Base-by-base conservation (phyloP, 768 basidiomycete genomes). In the Pleurotus eryngii region DNA sequence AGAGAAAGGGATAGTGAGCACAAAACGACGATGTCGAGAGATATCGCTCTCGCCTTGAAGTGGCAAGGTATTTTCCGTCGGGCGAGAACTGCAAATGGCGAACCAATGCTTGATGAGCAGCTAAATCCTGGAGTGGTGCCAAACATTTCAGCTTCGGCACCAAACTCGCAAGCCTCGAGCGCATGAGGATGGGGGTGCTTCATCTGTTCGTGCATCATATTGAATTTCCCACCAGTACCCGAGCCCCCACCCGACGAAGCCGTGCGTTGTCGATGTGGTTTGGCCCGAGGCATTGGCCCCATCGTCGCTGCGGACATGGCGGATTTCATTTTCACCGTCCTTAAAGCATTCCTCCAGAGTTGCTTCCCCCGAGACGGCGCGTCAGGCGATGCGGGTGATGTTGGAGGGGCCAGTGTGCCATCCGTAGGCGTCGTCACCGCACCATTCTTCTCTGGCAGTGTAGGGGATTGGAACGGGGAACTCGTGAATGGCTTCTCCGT, bases 41-140 rank as follows among this genome's bases (percentile, higher is more conserved):
- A 2, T 30, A 30, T 8, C 35, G 1, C n/a, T 39, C 71, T 49
- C 62, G 85, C 81, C 86, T 86, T 26, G 86, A 87, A 3, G 88
- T 90, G 3, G 87, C 89, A 62, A 91, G 66, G 64, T 81, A 88
- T 65, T 78, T 83, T 17, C 89, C 89, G 67, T 89, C 82, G 1
- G 87, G 88, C 1, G 86, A 89, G 71, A 90, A 91, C 67, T 89
- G 84, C 64, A 91, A 67, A 68, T 89, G 85, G 54, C 84, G 69
- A 15, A 91, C 88, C 26, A 89, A 78, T 5, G 85, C 87, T 53
- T 76, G 72, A 67, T 90, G 89, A 4, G 83, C 83, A 8, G 79
- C 78, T 18, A 88, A 67, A 59, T 84, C 85, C 63, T 89, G 81
- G 0, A 81, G 83, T 7, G 79, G 68, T 55, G 79, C 75, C 61